Evolutionary conservation across 2,329 filamentous ascomycete genomes (phyloP).

Genomic region (Phialophora chinensis): DNA sequence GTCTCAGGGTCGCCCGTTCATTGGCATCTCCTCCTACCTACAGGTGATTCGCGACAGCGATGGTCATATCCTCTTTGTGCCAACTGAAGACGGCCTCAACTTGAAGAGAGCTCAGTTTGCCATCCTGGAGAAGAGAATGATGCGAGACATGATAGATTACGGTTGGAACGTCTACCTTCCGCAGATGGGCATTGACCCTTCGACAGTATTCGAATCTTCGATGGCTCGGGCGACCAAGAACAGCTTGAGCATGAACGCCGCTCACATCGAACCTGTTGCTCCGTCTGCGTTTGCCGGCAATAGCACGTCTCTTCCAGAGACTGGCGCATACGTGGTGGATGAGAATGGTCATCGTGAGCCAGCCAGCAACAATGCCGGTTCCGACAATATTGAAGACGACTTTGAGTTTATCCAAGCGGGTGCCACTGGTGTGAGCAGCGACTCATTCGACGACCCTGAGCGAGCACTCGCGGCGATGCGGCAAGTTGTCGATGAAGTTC

Average conservation of each 20-base stretch:
- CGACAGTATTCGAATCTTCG: neutral
- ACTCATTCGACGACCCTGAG: slow-evolving; percentile 17
- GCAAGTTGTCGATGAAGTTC: neutral
- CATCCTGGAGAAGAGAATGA: slow-evolving; percentile 25
- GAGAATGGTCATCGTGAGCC: neutral
- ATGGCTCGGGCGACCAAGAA: neutral
- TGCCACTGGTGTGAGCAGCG: slow-evolving; percentile 1
- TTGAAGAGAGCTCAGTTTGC: slow-evolving; percentile 26
- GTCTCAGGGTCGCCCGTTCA: slow-evolving; percentile 14
- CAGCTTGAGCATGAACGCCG: neutral
- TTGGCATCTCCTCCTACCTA: slow-evolving; percentile 28
- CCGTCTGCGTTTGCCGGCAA: neutral
- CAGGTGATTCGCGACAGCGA: slow-evolving; percentile 24
- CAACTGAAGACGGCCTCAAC: slow-evolving; percentile 24
- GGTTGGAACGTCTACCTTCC: slow-evolving; percentile 29
- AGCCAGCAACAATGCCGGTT: neutral
- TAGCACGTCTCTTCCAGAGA: neutral
- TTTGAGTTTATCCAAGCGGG: neutral
- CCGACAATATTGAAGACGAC: slow-evolving; percentile 4
- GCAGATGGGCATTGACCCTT: slow-evolving; percentile 13
- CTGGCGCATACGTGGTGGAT: neutral
- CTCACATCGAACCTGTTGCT: neutral
- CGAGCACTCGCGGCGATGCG: slow-evolving; percentile 8
- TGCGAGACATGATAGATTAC: slow-evolving; percentile 24
- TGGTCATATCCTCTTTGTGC: slow-evolving; percentile 27